Percentiles rank a stretch among this genome's conserved stretches.
Evolutionary conservation across 169 alveolate genomes (phyloP).

Genomic region (Cryptosporidium canis): DNA sequence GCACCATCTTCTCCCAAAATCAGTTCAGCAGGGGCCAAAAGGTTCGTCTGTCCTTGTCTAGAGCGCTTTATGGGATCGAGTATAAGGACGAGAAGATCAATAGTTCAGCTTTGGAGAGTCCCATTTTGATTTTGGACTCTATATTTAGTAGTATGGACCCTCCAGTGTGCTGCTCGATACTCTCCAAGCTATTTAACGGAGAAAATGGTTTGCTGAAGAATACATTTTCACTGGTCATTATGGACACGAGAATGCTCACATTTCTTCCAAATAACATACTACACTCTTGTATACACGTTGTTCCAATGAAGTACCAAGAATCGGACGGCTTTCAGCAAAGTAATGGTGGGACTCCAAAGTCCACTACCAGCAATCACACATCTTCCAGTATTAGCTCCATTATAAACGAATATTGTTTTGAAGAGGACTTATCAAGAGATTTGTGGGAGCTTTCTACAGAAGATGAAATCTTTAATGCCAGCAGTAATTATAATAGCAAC

Average conservation of each 20-base stretch:
- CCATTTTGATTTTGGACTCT: conserved; percentile 57
- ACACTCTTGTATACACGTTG: not conserved
- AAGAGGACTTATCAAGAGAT: conserved; percentile 35
- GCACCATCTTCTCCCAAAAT: not conserved
- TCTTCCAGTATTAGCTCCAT: conserved; percentile 25
- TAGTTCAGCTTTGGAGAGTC: not conserved
- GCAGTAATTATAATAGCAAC: not conserved
- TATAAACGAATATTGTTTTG: conserved; percentile 12
- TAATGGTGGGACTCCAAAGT: not conserved
- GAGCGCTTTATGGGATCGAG: conserved; percentile 53
- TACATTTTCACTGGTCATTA: conserved; percentile 7
- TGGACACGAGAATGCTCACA: conserved; percentile 31
- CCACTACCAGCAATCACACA: not conserved
- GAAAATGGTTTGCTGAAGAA: conserved; percentile 34
- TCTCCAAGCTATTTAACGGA: conserved; percentile 42
- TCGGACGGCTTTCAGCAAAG: not conserved
- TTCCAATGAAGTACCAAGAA: not conserved
- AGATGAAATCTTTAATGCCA: not conserved
- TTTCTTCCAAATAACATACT: conserved; percentile 24
- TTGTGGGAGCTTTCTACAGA: conserved; percentile 36
- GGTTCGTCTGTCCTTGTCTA: conserved; percentile 36
- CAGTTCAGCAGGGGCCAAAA: conserved; percentile 68
- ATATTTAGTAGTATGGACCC: conserved; percentile 55
- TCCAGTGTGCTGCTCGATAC: conserved; percentile 34
- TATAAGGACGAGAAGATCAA: not conserved